phyloP scores from a whole-genome alignment of 2,329 filamentous ascomycete species.

The Neoascochyta sp. region DNA sequence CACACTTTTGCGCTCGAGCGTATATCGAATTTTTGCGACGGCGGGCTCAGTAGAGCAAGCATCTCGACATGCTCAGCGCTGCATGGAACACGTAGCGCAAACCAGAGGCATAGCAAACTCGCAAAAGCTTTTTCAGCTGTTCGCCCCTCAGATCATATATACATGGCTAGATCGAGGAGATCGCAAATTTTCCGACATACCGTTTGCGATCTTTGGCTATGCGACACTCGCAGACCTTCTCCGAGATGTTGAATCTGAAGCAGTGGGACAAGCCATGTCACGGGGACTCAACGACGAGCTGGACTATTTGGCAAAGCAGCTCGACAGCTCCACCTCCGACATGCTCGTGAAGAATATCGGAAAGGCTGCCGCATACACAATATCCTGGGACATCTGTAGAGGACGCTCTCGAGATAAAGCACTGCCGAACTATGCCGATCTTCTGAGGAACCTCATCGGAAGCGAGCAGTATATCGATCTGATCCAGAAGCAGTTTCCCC shows the following conservation, averaged over 20 bases:
- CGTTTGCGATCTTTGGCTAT: slow-evolving; percentile 83
- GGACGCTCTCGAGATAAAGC: slow-evolving; percentile 37
- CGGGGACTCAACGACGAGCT: slow-evolving; percentile 65
- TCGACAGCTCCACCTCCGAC: slow-evolving; percentile 16
- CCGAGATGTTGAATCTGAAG: slow-evolving; percentile 68
- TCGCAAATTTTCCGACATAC: slow-evolving; percentile 55
- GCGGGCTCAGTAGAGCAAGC: slow-evolving; percentile 68
- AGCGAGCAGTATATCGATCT: slow-evolving; percentile 60
- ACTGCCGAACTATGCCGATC: slow-evolving; percentile 57
- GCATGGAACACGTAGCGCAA: slow-evolving; percentile 63
- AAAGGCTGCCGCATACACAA: slow-evolving; percentile 76
- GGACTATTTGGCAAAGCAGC: slow-evolving; percentile 54
- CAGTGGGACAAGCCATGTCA: slow-evolving; percentile 78
- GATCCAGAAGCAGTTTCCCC: slow-evolving; percentile 67
- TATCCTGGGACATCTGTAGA: slow-evolving; percentile 67
- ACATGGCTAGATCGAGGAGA: slow-evolving; percentile 76
- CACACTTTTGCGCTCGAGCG: slow-evolving; percentile 77
- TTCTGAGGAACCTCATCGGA: slow-evolving; percentile 67
- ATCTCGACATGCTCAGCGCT: slow-evolving; percentile 66
- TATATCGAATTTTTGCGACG: slow-evolving; percentile 92
- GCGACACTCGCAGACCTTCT: slow-evolving; percentile 64
- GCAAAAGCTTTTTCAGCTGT: slow-evolving; percentile 72
- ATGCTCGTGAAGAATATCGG: slow-evolving; percentile 64
- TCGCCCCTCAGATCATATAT: slow-evolving; percentile 83
- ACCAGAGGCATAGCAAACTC: slow-evolving; percentile 63